A percentile compares a stretch with the other conserved stretches of the same genome.
These are phyloP conservation scores for Inga laurina DNA, from an alignment of 306 rosid species.

Conservation along the genomic window DNA sequence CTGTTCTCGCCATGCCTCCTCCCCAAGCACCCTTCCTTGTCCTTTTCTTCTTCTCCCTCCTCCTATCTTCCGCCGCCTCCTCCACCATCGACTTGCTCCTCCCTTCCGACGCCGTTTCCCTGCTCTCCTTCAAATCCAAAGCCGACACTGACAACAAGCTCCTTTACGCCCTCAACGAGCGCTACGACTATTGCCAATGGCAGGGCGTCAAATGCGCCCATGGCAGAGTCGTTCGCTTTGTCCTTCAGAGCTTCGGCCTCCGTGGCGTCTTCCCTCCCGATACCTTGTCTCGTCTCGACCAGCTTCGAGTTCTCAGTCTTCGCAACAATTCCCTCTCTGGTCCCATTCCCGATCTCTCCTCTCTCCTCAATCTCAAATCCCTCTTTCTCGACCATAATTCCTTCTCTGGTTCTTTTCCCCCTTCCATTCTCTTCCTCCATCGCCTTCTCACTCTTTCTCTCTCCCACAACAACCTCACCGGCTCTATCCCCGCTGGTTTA, in stretches of 20 bases:
- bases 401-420: constrained; percentile 73
- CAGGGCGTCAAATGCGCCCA: constrained; percentile 86
- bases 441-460: constrained; percentile 64
- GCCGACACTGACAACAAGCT: constrained; percentile 83
- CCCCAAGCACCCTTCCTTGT: not conserved
- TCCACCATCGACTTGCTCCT: constrained; percentile 14
- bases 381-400: constrained; percentile 62
- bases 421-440: constrained; percentile 61
- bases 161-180: constrained; percentile 64
- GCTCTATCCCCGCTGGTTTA: constrained; percentile 48
- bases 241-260: constrained; percentile 49
- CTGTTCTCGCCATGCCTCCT: constrained; percentile 16
- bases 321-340: constrained; percentile 82
- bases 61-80: not conserved
- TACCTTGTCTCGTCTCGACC: constrained; percentile 71
- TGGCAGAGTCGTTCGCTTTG: constrained; percentile 66
- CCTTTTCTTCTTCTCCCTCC: not conserved
- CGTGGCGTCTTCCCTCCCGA: constrained; percentile 58
- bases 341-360: constrained; percentile 79
- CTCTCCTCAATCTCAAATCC: constrained; percentile 66
- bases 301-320: constrained; percentile 77
- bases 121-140: constrained; percentile 66
- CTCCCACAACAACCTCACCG: constrained; percentile 59
- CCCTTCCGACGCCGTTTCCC: constrained; percentile 72
- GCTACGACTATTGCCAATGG: constrained; percentile 84